Conservation (phyloP, 371 early-diverging fungal species). For the Phascolomyces articulosus region DNA sequence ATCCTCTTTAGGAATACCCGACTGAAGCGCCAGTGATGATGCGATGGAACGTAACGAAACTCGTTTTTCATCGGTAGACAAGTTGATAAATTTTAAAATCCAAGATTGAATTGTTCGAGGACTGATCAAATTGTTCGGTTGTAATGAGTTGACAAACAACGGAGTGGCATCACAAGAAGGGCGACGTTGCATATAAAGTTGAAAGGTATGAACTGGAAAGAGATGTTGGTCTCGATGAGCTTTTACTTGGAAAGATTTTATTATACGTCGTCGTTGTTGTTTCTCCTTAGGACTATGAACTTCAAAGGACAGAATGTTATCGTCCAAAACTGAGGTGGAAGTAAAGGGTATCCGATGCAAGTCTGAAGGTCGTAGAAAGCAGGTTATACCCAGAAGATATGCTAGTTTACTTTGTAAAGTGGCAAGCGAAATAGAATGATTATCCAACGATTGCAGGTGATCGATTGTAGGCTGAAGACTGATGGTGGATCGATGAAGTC, state of each 20-base stretch:
- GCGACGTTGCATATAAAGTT: neutral
- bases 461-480: constrained; percentile 2
- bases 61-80: neutral
- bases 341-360: constrained; percentile 3
- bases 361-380: constrained; percentile 13
- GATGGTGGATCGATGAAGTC: neutral
- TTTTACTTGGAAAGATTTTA: neutral
- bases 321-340: neutral
- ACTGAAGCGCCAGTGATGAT: neutral
- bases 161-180: neutral
- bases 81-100: neutral
- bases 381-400: constrained; percentile 6
- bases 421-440: neutral
- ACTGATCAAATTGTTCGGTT: neutral
- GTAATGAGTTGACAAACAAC: constrained; percentile 3
- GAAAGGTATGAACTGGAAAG: constrained; percentile 8
- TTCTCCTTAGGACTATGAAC: constrained; percentile 54
- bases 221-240: neutral
- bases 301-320: neutral
- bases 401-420: neutral
- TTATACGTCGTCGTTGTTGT: neutral
- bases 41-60: constrained; percentile 8
- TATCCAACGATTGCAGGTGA: neutral
- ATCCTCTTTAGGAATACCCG: constrained; percentile 4
- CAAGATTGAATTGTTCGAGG: neutral